A percentile compares a stretch with the other conserved stretches of the same genome.
phyloP scores from a whole-genome alignment of 495 filamentous ascomycete species.

The Penicillium lagena region DNA sequence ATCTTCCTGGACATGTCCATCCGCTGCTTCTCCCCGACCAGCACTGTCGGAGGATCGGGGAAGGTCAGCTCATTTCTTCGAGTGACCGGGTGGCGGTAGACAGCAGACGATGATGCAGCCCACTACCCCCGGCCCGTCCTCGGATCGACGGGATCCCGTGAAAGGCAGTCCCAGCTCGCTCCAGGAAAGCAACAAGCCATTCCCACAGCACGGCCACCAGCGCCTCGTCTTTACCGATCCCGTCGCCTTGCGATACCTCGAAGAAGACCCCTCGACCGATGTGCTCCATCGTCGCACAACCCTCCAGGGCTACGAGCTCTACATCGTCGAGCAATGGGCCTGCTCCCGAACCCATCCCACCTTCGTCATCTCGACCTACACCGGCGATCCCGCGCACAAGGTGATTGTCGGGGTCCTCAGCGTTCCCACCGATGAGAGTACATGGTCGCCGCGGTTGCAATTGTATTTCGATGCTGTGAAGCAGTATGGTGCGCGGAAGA shows the following conservation, averaged over 20 bases:
- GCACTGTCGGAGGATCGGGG: conserved; percentile 18
- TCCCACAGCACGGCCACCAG: conserved; percentile 29
- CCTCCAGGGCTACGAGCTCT: conserved; percentile 84
- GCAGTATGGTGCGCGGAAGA: conserved; percentile 71
- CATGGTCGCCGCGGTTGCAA: conserved; percentile 71
- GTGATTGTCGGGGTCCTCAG: conserved; percentile 76
- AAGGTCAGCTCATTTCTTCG: conserved; percentile 20
- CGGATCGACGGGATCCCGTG: conserved; percentile 16
- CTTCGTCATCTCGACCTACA: conserved; percentile 89
- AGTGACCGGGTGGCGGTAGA: conserved; percentile 9
- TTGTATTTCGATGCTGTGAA: conserved; percentile 84
- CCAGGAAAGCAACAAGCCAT: conserved; percentile 12
- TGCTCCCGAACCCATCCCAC: conserved; percentile 87
- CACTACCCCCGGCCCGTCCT: conserved; percentile 13
- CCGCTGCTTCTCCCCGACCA: conserved; percentile 13
- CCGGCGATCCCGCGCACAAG: conserved; percentile 73
- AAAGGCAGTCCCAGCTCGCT: conserved; percentile 20
- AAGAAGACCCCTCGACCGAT: conserved; percentile 73
- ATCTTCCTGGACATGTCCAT: conserved; percentile 16
- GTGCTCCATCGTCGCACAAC: conserved; percentile 63
- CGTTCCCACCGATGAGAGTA: conserved; percentile 71
- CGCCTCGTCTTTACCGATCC: conserved; percentile 67
- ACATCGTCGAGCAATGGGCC: conserved; percentile 97
- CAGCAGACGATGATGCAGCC: conserved; percentile 13
- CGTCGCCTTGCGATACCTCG: conserved; percentile 76